A percentile compares a stretch with the other conserved stretches of the same genome.
Evolutionary conservation across 2,329 filamentous ascomycete species (phyloP).

Genomic region (Delphinella strobiligena): DNA sequence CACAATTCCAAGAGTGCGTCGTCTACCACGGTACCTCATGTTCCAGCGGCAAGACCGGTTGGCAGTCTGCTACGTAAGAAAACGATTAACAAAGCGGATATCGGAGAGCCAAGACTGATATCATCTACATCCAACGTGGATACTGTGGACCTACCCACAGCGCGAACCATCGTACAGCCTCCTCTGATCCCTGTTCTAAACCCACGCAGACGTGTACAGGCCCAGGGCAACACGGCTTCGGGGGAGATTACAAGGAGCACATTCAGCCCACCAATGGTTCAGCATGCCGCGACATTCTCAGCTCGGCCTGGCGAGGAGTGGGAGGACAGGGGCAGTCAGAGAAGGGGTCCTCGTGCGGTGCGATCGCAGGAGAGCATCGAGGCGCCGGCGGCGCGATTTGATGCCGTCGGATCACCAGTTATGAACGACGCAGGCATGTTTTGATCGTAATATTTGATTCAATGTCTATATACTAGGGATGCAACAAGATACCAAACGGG

Average conservation of each 20-base stretch:
- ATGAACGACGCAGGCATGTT: slow-evolving; percentile 12
- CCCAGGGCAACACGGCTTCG: not conserved
- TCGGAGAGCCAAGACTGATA: slow-evolving; percentile 47
- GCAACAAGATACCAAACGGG: too few relatives aligned
- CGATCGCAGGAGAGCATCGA: slow-evolving; percentile 6
- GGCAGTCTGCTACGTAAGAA: slow-evolving; percentile 37
- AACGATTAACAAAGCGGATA: slow-evolving; percentile 47
- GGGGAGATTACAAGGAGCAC: not conserved
- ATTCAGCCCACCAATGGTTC: not conserved
- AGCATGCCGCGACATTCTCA: not conserved
- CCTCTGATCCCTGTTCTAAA: not conserved
- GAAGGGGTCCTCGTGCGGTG: too few relatives aligned
- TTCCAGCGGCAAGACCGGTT: slow-evolving; percentile 2
- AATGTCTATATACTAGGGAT: too few relatives aligned
- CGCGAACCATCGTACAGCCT: not conserved
- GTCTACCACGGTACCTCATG: not conserved
- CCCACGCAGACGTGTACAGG: not conserved
- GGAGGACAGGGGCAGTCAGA: too few relatives aligned
- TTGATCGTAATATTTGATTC: too few relatives aligned
- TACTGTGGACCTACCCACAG: slow-evolving; percentile 41
- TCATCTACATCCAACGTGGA: slow-evolving; percentile 47
- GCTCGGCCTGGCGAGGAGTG: not conserved
- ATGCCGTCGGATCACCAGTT: slow-evolving; percentile 8
- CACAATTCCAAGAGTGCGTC: not conserved
- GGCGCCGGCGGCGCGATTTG: slow-evolving; percentile 5